These are phyloP conservation scores for Talinum fruticosum DNA, from an alignment of 148 eudicot genomes.

Conservation along the genomic window DNA sequence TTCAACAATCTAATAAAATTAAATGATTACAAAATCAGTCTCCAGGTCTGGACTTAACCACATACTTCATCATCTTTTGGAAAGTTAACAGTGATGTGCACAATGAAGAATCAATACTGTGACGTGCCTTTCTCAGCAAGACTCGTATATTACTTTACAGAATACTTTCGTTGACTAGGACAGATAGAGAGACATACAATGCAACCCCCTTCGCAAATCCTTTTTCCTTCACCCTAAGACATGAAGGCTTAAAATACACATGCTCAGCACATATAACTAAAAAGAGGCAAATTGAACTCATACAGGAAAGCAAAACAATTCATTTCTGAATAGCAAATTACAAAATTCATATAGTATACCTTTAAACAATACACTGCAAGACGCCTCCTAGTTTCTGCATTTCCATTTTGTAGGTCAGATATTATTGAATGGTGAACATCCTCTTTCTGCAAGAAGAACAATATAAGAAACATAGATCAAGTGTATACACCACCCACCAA, in stretches of 20 bases:
- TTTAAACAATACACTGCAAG: slow-evolving; percentile 98
- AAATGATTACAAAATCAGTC: background rate
- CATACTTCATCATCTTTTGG: background rate
- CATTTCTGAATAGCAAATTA: slow-evolving; percentile 6
- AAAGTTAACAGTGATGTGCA: too few relatives aligned
- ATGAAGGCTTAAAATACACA: background rate
- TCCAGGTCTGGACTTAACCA: background rate
- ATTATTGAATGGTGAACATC: slow-evolving; percentile 99
- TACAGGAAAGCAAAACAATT: slow-evolving; percentile 2
- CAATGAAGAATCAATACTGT: background rate
- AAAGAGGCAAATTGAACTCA: background rate
- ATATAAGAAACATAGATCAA: slow-evolving; percentile 6
- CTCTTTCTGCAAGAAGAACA: slow-evolving; percentile 70
- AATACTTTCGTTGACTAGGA: background rate
- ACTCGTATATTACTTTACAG: background rate
- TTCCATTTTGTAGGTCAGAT: slow-evolving; percentile 98
- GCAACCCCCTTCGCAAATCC: background rate
- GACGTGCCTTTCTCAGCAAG: background rate
- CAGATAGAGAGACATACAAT: background rate
- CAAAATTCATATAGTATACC: slow-evolving; percentile 39
- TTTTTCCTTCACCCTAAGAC: background rate
- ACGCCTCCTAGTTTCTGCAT: slow-evolving; percentile 93
- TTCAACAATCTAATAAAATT: background rate
- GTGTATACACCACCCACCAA: background rate
- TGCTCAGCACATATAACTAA: background rate